These are phyloP conservation scores for Arthrobotrys conoides DNA, from an alignment of 2,329 filamentous ascomycete genomes.

Conservation along the genomic window DNA sequence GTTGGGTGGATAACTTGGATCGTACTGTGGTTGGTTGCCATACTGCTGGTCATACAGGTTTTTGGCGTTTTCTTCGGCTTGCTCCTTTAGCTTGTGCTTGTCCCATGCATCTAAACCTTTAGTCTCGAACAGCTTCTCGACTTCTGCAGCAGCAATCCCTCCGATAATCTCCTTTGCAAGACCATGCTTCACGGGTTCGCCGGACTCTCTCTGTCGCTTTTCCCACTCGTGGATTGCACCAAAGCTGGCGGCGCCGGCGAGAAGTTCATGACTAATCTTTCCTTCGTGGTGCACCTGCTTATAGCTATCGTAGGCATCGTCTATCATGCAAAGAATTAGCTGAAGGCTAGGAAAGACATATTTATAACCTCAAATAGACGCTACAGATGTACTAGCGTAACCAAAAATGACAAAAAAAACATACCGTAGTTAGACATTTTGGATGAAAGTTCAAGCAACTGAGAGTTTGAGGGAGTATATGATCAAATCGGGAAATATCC, in stretches of 20 bases:
- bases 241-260: conserved; percentile 56
- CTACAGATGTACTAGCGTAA: no score
- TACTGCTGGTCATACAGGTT: conserved; percentile 71
- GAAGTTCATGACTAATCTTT: conserved; percentile 41
- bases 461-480: neutral
- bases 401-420: neutral
- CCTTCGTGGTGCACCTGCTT: conserved; percentile 47
- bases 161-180: conserved; percentile 57
- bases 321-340: conserved; percentile 1
- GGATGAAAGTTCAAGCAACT: neutral
- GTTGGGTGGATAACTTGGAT: conserved; percentile 59
- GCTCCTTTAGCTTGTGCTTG: conserved; percentile 69
- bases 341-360: neutral
- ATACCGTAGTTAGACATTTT: conserved; percentile 24
- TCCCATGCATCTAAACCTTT: conserved; percentile 71
- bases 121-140: conserved; percentile 66
- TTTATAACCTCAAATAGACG: neutral
- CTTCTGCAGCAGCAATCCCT: conserved; percentile 43
- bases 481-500: conserved; percentile 14
- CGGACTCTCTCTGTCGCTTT: conserved; percentile 47
- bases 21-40: conserved; percentile 66
- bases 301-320: conserved; percentile 19
- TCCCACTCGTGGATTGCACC: conserved; percentile 51
- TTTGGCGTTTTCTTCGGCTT: conserved; percentile 68
- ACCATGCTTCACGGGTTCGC: conserved; percentile 53